Evolutionary conservation across 2,329 filamentous ascomycete species (phyloP), one percentile per base, ranked within the genome.

Genomic region (Ceratocystis ficicola): DNA sequence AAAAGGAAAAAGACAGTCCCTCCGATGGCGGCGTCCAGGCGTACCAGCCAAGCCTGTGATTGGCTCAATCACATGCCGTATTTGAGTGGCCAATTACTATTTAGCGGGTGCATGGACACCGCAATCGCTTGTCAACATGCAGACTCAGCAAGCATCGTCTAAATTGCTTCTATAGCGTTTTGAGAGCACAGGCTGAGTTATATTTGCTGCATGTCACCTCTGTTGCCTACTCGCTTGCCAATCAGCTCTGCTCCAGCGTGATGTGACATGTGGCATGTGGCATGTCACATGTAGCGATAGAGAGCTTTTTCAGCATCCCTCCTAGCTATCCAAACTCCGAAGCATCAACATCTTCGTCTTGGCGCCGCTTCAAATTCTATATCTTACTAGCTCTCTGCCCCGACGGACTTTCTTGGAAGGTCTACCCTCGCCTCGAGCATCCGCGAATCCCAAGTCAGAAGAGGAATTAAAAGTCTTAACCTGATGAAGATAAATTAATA

Each of bases 1-100:
- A 25, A 64, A 46, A 28, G 41, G 17, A 46, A 46, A 63, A 15
- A 46, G 25, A 32, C 25, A 41, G 25, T 25, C 46, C 32, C 50
- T 32, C 44, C 62, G 41, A 64, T 64, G 62, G 55, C 55, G 55
- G 55, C 55, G 55, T 17, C 28, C 30, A 36, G 8, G 55, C 55
- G 55, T 59, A 20, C 32, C 55, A 36, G 30, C 17, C 46, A 28
- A 15, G 61, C 7, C 61, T 28, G 61, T 28, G n/a, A 64, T 63
- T 36, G 62, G 22, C n/a, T 30, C 22, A 28, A n/a, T 25, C 28
- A 22, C 46, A 48, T n/a, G 8, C 25, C 32, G 48, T 25, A 12
- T 52, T 25, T 28, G 20, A 52, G 48, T 22, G 48, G 22, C 22
- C 48, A 52, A 52, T 52, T 28, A 15, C 15, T 10, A 10, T 20